A percentile compares a stretch with the other conserved stretches of the same genome.
Evolutionary conservation across 768 basidiomycete genomes (phyloP).

Genomic region (Zangia roseola): DNA sequence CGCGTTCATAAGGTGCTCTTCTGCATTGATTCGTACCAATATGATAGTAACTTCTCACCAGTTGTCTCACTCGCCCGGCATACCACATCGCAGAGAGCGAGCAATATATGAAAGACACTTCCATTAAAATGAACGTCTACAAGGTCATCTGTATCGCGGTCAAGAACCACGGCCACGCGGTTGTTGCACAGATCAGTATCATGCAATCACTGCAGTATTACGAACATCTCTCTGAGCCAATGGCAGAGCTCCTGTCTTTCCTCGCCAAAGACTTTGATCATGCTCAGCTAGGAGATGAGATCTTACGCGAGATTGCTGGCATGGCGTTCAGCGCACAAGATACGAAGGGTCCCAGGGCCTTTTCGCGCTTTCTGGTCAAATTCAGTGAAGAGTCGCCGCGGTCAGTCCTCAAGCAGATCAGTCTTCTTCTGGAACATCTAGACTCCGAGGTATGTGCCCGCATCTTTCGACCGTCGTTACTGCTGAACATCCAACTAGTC

Average conservation of each 20-base stretch:
- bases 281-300: constrained; percentile 85
- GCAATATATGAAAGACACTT: constrained; percentile 76
- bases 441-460: constrained; percentile 78
- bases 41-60: constrained; percentile 29
- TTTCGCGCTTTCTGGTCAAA: constrained; percentile 79
- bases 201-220: constrained; percentile 91
- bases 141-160: constrained; percentile 90
- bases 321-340: constrained; percentile 81
- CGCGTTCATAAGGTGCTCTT: constrained; percentile 65
- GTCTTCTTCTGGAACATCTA: constrained; percentile 76
- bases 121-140: constrained; percentile 74
- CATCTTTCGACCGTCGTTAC: neutral
- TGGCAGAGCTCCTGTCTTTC: constrained; percentile 85
- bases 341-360: constrained; percentile 81
- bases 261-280: constrained; percentile 87
- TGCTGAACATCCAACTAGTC: constrained; percentile 48
- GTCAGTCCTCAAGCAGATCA: constrained; percentile 85
- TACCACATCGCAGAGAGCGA: constrained; percentile 88
- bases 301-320: constrained; percentile 82
- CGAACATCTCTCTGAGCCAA: constrained; percentile 90
- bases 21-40: neutral
- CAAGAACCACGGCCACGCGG: constrained; percentile 83
- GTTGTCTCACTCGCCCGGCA: constrained; percentile 85
- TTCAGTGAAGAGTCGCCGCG: constrained; percentile 80
- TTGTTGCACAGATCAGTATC: constrained; percentile 85